Evolutionary conservation across 257 asterid species (phyloP).

Genomic region (Solanum sitiens): DNA sequence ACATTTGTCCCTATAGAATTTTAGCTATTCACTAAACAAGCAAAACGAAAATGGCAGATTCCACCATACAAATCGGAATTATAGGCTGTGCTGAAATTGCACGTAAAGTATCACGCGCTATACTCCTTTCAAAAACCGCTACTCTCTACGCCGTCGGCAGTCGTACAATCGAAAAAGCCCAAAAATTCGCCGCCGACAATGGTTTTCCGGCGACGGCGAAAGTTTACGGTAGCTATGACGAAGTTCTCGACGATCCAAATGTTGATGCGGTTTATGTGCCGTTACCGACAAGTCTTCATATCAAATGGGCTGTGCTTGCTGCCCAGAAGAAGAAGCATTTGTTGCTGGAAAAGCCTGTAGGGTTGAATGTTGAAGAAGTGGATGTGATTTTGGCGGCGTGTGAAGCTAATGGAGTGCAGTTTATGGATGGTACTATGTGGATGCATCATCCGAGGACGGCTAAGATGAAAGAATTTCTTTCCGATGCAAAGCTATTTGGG

Average conservation of each 20-base stretch:
- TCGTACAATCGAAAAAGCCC: slow-evolving; percentile 52
- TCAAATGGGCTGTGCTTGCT: slow-evolving; percentile 66
- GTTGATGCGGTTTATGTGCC: slow-evolving; percentile 70
- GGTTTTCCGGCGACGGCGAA: slow-evolving; percentile 42
- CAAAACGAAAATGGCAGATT: slow-evolving; percentile 8
- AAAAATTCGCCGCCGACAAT: slow-evolving; percentile 41
- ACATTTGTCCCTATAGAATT: background rate
- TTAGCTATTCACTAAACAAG: background rate
- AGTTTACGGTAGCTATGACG: slow-evolving; percentile 55
- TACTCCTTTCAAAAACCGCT: slow-evolving; percentile 41
- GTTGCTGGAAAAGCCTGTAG: slow-evolving; percentile 69
- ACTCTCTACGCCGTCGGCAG: slow-evolving; percentile 53
- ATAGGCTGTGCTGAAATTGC: slow-evolving; percentile 68
- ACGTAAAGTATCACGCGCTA: slow-evolving; percentile 44
- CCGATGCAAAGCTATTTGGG: slow-evolving; percentile 39
- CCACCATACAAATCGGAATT: slow-evolving; percentile 41
- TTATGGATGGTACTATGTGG: slow-evolving; percentile 87
- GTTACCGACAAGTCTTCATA: slow-evolving; percentile 57
- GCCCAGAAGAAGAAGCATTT: slow-evolving; percentile 65
- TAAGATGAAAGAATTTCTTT: slow-evolving; percentile 52
- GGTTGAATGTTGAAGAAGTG: slow-evolving; percentile 39
- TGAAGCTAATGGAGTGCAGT: slow-evolving; percentile 65
- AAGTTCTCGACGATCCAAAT: slow-evolving; percentile 49
- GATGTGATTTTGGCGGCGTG: slow-evolving; percentile 61
- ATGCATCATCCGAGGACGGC: slow-evolving; percentile 75